A percentile compares a stretch with the other conserved stretches of the same genome.
Conservation (phyloP, 768 basidiomycete genomes). For the Hypholoma fasciculare region DNA sequence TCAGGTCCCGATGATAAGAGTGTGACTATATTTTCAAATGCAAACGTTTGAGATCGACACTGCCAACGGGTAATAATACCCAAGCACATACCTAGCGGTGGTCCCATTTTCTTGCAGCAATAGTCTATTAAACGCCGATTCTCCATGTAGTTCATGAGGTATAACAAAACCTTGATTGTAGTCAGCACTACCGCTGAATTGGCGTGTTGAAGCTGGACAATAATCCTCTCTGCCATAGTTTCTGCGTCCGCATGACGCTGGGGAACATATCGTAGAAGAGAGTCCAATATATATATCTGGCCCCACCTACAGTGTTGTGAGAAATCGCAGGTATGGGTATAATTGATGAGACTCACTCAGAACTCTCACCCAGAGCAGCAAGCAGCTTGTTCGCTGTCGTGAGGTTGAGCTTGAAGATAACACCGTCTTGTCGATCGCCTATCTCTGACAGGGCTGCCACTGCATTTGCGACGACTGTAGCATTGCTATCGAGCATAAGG, state of each 20-base stretch:
- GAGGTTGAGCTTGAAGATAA: slow-evolving; percentile 87
- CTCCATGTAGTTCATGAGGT: slow-evolving; percentile 99
- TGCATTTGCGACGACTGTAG: slow-evolving; percentile 96
- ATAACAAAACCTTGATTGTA: slow-evolving; percentile 94
- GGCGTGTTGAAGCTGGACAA: slow-evolving; percentile 93
- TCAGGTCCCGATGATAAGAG: slow-evolving; percentile 96
- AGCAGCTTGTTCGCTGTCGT: slow-evolving; percentile 88
- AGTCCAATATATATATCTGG: slow-evolving; percentile 97
- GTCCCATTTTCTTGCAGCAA: slow-evolving; percentile 97
- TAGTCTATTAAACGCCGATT: slow-evolving; percentile 81
- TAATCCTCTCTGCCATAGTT: slow-evolving; percentile 92
- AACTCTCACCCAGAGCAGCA: slow-evolving; percentile 91
- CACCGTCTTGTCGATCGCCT: slow-evolving; percentile 91
- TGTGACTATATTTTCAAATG: slow-evolving; percentile 60
- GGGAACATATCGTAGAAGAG: slow-evolving; percentile 91
- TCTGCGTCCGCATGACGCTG: slow-evolving; percentile 87
- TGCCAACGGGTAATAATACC: slow-evolving; percentile 1
- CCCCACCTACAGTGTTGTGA: slow-evolving; percentile 74
- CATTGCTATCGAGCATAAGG: slow-evolving; percentile 90
- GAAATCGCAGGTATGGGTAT: slow-evolving; percentile 4
- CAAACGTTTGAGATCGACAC: neutral
- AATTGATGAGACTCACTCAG: slow-evolving; percentile 71
- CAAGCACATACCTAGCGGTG: slow-evolving; percentile 74
- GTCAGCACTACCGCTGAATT: slow-evolving; percentile 99
- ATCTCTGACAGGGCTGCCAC: slow-evolving; percentile 98